Percentiles rank a stretch among this genome's conserved stretches.
Conservation (phyloP, 2,329 filamentous ascomycete species). For the Fonsecaea pedrosoi region DNA sequence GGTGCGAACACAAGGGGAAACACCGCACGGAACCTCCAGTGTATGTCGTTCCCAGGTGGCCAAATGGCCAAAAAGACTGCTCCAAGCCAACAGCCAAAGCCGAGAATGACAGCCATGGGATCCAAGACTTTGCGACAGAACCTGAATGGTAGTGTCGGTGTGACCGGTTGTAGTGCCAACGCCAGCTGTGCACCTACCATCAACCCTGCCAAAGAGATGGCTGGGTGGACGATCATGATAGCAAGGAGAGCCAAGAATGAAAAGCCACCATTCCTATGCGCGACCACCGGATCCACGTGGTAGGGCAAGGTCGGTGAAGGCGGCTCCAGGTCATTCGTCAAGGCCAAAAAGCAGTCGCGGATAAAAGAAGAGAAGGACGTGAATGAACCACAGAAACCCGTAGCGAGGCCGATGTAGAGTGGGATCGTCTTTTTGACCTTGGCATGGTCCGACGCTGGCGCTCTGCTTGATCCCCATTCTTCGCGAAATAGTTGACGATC, state of each 20-base stretch:
- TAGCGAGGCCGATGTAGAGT: slow-evolving; percentile 80
- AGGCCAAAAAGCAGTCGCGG: slow-evolving; percentile 75
- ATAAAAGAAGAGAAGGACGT: slow-evolving; percentile 86
- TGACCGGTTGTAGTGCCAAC: slow-evolving; percentile 61
- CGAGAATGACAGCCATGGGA: slow-evolving; percentile 66
- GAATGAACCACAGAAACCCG: slow-evolving; percentile 85
- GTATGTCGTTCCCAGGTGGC: slow-evolving; percentile 62
- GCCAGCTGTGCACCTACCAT: slow-evolving; percentile 76
- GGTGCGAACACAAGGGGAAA: slow-evolving; percentile 82
- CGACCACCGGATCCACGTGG: slow-evolving; percentile 45
- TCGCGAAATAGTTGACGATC: slow-evolving; percentile 72
- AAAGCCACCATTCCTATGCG: slow-evolving; percentile 70
- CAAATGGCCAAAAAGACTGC: slow-evolving; percentile 71
- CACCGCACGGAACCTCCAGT: slow-evolving; percentile 74
- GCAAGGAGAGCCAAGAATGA: slow-evolving; percentile 78
- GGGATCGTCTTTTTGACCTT: slow-evolving; percentile 77
- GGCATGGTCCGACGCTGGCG: slow-evolving; percentile 19
- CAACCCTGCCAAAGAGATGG: slow-evolving; percentile 71
- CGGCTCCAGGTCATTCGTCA: slow-evolving; percentile 71
- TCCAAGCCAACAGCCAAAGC: slow-evolving; percentile 73
- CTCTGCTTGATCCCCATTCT: slow-evolving; percentile 43
- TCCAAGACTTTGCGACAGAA: slow-evolving; percentile 67
- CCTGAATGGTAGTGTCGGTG: slow-evolving; percentile 64
- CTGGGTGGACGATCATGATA: slow-evolving; percentile 71
- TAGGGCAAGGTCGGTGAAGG: slow-evolving; percentile 53